A percentile compares a stretch with the other conserved stretches of the same genome.
These are phyloP conservation scores for Cryphonectria japonica DNA, from an alignment of 2,329 filamentous ascomycete genomes.

Conservation along the genomic window DNA sequence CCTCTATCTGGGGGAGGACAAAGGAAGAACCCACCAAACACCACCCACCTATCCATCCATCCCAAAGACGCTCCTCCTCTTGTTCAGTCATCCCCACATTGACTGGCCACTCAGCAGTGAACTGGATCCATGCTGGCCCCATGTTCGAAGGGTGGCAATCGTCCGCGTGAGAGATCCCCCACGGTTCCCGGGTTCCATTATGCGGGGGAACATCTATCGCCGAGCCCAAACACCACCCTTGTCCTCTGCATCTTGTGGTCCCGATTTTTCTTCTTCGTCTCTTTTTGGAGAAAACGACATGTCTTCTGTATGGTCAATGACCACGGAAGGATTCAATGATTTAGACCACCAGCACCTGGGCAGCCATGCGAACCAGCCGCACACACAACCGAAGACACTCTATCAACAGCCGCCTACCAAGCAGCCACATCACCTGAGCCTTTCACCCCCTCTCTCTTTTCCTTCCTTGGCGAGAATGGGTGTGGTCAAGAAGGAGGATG, in stretches of 20 bases:
- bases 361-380: background rate
- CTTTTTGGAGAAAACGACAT: background rate
- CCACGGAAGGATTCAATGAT: background rate
- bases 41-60: too few relatives aligned
- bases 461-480: too few relatives aligned
- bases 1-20: too few relatives aligned
- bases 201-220: background rate
- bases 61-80: background rate
- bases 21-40: too few relatives aligned
- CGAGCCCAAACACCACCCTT: background rate
- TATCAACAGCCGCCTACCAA: background rate
- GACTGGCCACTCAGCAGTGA: background rate
- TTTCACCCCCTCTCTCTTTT: too few relatives aligned
- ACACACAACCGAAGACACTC: background rate
- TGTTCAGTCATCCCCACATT: background rate
- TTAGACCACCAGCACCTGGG: background rate
- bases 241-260: background rate
- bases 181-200: background rate
- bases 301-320: background rate
- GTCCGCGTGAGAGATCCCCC: background rate
- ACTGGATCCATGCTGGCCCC: background rate
- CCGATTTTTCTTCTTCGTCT: background rate
- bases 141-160: background rate
- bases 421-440: background rate
- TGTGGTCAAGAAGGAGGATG: too few relatives aligned